Evolutionary conservation across 1,284 basidiomycete genomes (phyloP), one percentile per base, ranked within the genome.

Genomic region (Vanrija pseudolonga): DNA sequence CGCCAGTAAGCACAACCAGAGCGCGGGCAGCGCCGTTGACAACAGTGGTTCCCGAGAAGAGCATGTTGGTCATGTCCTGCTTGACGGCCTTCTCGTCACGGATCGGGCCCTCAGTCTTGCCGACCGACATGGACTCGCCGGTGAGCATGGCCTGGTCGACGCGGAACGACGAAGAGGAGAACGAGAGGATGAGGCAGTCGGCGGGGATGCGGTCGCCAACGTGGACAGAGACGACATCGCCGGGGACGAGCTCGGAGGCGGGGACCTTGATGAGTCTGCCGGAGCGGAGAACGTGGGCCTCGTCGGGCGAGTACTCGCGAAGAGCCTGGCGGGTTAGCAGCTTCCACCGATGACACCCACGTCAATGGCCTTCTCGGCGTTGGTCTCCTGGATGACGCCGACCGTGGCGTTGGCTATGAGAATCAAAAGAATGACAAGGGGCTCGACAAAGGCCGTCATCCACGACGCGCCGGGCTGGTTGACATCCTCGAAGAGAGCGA

Each of bases 121-220:
- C 83, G 23, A 96, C 92, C 62, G 89, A 91, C 63, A 82, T 80
- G 68, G 88, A 90, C 77, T 97, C 94, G 36, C 93, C 94, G 1
- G 93, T 97, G 42, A 97, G 82, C 69, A 96, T 89, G 41, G 93
- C 91, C 76, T 97, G 92, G 76, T 97, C 93, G 56, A 96, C 81
- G 50, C 90, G 84, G 79, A 97, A 94, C 66, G 87, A 92, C 18
- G 68, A 70, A 54, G 88, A 91, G 9, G 91, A 94, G 17, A 89
- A 87, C 55, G 94, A 83, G 52, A 97, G 76, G 40, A 98, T 77
- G 63, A 92, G 82, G 74, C 89, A 92, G 78, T 98, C 94, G 19
- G 94, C 94, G 32, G 93, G 92, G 56, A 98, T 84, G 68, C 88
- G 92, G 81, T 96, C 91, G 48, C 93, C 94, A 39, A 97, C 90